Conservation (phyloP, 2,329 filamentous ascomycete species). For the Xylaria sp. region DNA sequence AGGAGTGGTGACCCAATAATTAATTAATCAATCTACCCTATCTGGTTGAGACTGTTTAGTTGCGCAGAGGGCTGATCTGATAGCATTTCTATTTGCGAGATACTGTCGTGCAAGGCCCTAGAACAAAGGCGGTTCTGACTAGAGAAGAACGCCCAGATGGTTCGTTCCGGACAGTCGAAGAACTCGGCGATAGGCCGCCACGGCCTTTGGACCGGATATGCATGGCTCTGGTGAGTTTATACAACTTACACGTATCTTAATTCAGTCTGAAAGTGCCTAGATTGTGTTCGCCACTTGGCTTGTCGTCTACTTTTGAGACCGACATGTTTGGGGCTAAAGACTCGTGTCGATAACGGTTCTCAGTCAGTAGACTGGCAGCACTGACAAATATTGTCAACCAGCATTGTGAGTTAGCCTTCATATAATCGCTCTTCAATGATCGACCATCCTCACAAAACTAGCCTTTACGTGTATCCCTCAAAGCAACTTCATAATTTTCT, state of each 20-base stretch:
- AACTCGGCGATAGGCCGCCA: conserved; percentile 36
- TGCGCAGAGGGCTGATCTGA: conserved; percentile 18
- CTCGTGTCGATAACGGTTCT: conserved; percentile 30
- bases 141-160: conserved; percentile 37
- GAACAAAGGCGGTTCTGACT: conserved; percentile 34
- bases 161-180: conserved; percentile 31
- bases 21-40: too few species aligned
- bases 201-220: conserved; percentile 27
- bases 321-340: conserved; percentile 17
- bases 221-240: conserved; percentile 24
- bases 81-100: conserved; percentile 19
- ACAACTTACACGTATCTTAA: conserved; percentile 29
- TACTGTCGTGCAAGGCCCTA: conserved; percentile 12
- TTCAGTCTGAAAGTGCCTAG: conserved; percentile 30
- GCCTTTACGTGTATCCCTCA: neutral
- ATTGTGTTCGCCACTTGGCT: conserved; percentile 35
- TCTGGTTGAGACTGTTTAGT: conserved; percentile 3
- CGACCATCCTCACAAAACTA: neutral
- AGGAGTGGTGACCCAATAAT: too few species aligned
- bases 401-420: conserved; percentile 6
- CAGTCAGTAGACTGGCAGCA: conserved; percentile 36
- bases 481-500: neutral
- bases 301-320: conserved; percentile 15
- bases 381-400: conserved; percentile 18
- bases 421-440: neutral